Evolutionary conservation across 2,329 filamentous ascomycete genomes (phyloP).

Genomic region (Botrytis cinerea): DNA sequence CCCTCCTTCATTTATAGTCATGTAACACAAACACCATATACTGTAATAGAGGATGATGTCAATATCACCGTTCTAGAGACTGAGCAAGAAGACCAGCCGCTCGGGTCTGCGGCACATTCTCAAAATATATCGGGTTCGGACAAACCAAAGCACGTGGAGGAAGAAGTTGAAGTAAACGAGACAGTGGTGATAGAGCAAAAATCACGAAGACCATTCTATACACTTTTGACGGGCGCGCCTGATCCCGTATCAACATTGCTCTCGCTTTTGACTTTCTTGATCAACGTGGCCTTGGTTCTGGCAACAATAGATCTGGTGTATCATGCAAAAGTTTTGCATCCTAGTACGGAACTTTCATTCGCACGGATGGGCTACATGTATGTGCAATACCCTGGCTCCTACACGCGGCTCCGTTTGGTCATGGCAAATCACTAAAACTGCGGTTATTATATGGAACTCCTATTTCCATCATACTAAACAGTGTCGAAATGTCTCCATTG

Average conservation of each 20-base stretch:
- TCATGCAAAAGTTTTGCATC: conserved; percentile 68
- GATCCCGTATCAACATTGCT: conserved; percentile 67
- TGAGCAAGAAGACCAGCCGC: conserved; percentile 42
- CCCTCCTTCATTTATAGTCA: conserved; percentile 63
- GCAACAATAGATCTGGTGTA: conserved; percentile 79
- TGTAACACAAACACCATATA: conserved; percentile 56
- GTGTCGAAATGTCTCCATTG: neutral
- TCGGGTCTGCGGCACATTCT: conserved; percentile 34
- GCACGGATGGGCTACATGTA: conserved; percentile 79
- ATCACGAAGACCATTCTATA: conserved; percentile 58
- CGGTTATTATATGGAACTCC: neutral
- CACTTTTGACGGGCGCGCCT: conserved; percentile 75
- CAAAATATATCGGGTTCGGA: conserved; percentile 34
- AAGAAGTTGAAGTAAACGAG: conserved; percentile 64
- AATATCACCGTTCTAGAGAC: conserved; percentile 57
- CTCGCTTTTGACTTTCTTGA: conserved; percentile 66
- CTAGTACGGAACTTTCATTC: conserved; percentile 76
- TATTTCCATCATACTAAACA: neutral
- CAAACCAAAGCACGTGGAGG: conserved; percentile 45
- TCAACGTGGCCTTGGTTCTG: conserved; percentile 70
- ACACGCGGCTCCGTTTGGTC: neutral
- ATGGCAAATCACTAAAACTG: neutral
- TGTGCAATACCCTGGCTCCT: neutral
- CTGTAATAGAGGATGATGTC: conserved; percentile 59
- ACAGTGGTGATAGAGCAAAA: conserved; percentile 61